phyloP scores from a whole-genome alignment of 1,139 yeast species.

The Taiozyma sp. region DNA sequence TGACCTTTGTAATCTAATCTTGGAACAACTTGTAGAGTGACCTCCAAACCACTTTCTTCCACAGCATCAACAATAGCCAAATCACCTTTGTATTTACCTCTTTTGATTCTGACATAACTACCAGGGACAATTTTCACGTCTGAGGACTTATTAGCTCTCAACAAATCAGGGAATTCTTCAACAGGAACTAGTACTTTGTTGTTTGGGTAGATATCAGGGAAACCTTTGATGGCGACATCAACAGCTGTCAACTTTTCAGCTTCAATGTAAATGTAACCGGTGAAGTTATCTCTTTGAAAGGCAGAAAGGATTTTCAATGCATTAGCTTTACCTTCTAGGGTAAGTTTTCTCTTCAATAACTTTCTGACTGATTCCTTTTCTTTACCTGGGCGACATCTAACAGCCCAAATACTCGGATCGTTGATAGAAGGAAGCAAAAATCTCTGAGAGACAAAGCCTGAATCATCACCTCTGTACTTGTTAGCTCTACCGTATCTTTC shows the following conservation, averaged over 20 bases:
- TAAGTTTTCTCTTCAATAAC: slow-evolving; percentile 66
- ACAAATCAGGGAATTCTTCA: slow-evolving; percentile 88
- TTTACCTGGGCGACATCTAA: slow-evolving; percentile 87
- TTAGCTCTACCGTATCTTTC: slow-evolving; percentile 89
- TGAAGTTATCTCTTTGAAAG: slow-evolving; percentile 89
- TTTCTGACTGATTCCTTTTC: slow-evolving; percentile 89
- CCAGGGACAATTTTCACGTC: slow-evolving; percentile 91
- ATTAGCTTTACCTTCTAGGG: slow-evolving; percentile 32
- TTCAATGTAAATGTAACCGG: slow-evolving; percentile 89
- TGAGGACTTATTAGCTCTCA: slow-evolving; percentile 83
- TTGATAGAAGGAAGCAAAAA: slow-evolving; percentile 91
- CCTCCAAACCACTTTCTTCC: slow-evolving; percentile 93
- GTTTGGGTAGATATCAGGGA: slow-evolving; percentile 69
- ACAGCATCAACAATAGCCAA: slow-evolving; percentile 89
- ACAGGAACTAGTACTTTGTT: slow-evolving; percentile 91
- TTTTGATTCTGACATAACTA: slow-evolving; percentile 79
- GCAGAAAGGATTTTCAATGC: slow-evolving; percentile 72
- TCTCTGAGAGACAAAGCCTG: slow-evolving; percentile 86
- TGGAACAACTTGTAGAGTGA: slow-evolving; percentile 86
- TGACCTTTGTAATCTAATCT: slow-evolving; percentile 74
- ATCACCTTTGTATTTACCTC: slow-evolving; percentile 92
- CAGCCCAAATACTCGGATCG: slow-evolving; percentile 95
- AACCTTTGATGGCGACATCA: slow-evolving; percentile 79
- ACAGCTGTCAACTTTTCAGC: slow-evolving; percentile 94
- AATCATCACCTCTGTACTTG: slow-evolving; percentile 83